Evolutionary conservation across 352 stramenopile genomes (phyloP).

Genomic region (Aphanomyces cochlioides): DNA sequence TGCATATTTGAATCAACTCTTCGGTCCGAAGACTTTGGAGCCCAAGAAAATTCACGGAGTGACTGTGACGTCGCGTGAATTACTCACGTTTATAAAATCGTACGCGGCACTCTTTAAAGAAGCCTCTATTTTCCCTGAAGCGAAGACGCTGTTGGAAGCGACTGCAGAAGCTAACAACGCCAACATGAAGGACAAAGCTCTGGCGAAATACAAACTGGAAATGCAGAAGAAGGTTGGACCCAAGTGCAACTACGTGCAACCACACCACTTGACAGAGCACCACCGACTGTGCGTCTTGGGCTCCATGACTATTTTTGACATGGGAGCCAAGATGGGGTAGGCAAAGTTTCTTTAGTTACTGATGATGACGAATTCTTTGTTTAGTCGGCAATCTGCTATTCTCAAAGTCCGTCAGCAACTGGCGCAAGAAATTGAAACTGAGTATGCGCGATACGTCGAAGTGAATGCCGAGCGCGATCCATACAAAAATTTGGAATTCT

Average conservation of each 20-base stretch:
- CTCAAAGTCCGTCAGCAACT: conserved; percentile 80
- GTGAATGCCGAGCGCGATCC: conserved; percentile 95
- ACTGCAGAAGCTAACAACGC: conserved; percentile 97
- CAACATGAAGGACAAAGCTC: conserved; percentile 86
- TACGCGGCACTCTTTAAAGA: conserved; percentile 96
- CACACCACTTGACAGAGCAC: conserved; percentile 86
- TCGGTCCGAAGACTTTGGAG: conserved; percentile 79
- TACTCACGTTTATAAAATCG: conserved; percentile 95
- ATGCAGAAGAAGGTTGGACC: conserved; percentile 90
- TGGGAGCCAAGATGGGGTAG: conserved; percentile 92
- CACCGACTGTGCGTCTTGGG: conserved; percentile 79
- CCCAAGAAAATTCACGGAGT: conserved; percentile 95
- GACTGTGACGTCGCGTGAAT: conserved; percentile 90
- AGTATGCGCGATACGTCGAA: conserved; percentile 88
- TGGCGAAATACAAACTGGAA: conserved; percentile 89
- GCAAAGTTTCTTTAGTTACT: conserved; percentile 10
- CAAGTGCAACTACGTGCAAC: conserved; percentile 84
- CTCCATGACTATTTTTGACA: conserved; percentile 89
- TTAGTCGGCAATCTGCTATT: conserved; percentile 77
- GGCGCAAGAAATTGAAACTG: conserved; percentile 83
- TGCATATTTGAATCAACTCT: conserved; percentile 93
- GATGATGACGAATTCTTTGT: background rate
- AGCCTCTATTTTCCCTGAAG: conserved; percentile 94
- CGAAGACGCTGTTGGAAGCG: conserved; percentile 95
- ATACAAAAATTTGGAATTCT: conserved; percentile 92